Base-by-base conservation (phyloP, 2,329 filamentous ascomycete genomes). In the Colletotrichum tanaceti region DNA sequence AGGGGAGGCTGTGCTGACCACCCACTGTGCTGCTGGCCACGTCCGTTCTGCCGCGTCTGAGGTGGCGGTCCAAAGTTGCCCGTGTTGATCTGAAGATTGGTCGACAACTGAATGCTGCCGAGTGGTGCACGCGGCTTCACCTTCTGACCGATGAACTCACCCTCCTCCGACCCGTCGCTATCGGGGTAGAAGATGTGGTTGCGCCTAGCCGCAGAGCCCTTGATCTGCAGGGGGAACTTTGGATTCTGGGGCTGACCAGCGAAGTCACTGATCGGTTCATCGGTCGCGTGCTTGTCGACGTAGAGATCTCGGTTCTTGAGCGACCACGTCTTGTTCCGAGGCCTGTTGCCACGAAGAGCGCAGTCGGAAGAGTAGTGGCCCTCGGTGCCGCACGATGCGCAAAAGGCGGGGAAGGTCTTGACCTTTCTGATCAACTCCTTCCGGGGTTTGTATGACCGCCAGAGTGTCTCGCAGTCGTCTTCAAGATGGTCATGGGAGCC, bases 331-430 rank as follows among this genome's bases (percentile, higher is more conserved):
- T 82, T 79, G 68, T 79, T 82, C 13, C 69, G 58, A 5, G 73
- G 60, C 32, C 64, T 54, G 38, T 70, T 67, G 39, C 71, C 71
- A 38, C 72, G 71, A 38, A 65, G 68, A 4, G 74, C 76, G 74
- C 89, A 91, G 63, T 89, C 87, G 14, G 83, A 80, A 1, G 86
- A 85, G 73, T 84, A 90, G 75, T 91, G 89, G 7, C 82, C 81
- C 35, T 78, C 73, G 16, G 75, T 76, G 32, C 87, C 89, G 73
- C 89, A 91, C 43, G 75, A 76, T 66, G 87, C 88, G 76, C 89
- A 91, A 61, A 82, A 85, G 0, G 82, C 77, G 0, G 82, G 81
- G 22, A 91, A 81, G 38, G 77, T 75, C 57, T 78, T 78, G 46
- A 90, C 86, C 68, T 82, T 87, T 65, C 79, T 81, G 57, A 83